phyloP scores from a whole-genome alignment of 495 filamentous ascomycete genomes.

The Aspergillus bridgeri region DNA sequence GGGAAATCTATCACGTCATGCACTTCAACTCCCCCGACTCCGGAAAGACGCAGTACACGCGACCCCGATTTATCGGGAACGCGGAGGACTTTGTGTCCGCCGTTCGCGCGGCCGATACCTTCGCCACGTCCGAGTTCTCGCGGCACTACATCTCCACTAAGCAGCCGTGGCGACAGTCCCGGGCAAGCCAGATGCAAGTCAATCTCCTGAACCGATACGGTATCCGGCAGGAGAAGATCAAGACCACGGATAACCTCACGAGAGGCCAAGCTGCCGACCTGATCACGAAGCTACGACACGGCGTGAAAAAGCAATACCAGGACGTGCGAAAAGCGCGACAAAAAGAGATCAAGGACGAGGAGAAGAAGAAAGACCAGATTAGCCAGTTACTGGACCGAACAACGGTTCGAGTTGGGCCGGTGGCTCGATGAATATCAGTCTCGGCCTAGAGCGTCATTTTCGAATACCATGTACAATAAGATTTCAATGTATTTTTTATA shows the following conservation, averaged over 20 bases:
- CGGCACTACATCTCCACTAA: slow-evolving; percentile 52
- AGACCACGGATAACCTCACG: slow-evolving; percentile 50
- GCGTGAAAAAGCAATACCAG: slow-evolving; percentile 68
- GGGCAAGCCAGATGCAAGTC: slow-evolving; percentile 68
- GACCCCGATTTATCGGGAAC: slow-evolving; percentile 61
- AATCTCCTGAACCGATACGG: slow-evolving; percentile 67
- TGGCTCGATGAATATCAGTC: slow-evolving; percentile 24
- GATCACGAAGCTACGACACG: slow-evolving; percentile 87
- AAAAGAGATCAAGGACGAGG: slow-evolving; percentile 33
- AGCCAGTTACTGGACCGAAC: slow-evolving; percentile 37
- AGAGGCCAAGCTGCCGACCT: slow-evolving; percentile 86
- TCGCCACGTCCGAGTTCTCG: slow-evolving; percentile 61
- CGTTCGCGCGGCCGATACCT: slow-evolving; percentile 80
- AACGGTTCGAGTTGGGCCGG: slow-evolving; percentile 64
- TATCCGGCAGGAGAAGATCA: slow-evolving; percentile 51
- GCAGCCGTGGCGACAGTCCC: slow-evolving; percentile 62
- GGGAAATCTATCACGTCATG: slow-evolving; percentile 32
- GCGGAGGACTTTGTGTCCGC: slow-evolving; percentile 63
- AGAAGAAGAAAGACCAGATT: slow-evolving; percentile 32
- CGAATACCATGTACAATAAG: no score
- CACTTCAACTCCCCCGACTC: slow-evolving; percentile 25
- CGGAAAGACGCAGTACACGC: slow-evolving; percentile 44
- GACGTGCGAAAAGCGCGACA: slow-evolving; percentile 36
- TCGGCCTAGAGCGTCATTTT: no score
- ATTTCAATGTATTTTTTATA: no score